Conservation (phyloP, 2,329 filamentous ascomycete species). For the Calonectria pteridis region DNA sequence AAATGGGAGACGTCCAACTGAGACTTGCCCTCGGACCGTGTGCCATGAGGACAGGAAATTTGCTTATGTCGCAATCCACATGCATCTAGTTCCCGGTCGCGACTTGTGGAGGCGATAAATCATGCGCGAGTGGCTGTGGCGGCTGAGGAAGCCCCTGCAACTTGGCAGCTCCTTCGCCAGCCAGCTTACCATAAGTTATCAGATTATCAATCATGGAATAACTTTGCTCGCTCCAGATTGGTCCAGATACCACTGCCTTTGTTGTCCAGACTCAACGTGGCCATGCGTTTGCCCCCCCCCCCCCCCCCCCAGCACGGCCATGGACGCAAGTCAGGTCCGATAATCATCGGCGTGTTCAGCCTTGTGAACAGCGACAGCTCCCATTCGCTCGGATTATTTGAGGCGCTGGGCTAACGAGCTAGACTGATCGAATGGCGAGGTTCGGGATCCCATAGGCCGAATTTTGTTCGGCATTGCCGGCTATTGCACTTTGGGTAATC, state of each 20-base stretch:
- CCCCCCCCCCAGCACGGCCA: not conserved
- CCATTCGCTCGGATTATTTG: not conserved
- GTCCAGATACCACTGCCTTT: not conserved
- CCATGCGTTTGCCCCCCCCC: not conserved
- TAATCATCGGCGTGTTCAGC: not conserved
- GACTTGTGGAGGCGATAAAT: not conserved
- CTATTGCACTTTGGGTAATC: conserved; percentile 2
- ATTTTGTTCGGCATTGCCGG: not conserved
- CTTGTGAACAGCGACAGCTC: not conserved
- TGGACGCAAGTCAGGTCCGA: not conserved
- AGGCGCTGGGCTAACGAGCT: not conserved
- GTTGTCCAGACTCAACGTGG: not conserved
- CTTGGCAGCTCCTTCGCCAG: not conserved
- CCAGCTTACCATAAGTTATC: not conserved
- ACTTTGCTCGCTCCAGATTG: not conserved
- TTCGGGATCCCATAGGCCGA: not conserved
- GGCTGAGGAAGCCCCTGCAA: not conserved
- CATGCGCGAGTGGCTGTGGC: not conserved
- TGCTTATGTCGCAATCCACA: not conserved
- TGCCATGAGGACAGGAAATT: not conserved
- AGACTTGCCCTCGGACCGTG: not conserved
- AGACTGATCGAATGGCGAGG: not conserved
- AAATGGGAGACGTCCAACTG: not conserved
- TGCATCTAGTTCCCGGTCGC: not conserved
- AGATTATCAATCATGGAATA: not conserved